Conservation (phyloP, 2,329 filamentous ascomycete genomes). For the Periglandula ipomoeae region DNA sequence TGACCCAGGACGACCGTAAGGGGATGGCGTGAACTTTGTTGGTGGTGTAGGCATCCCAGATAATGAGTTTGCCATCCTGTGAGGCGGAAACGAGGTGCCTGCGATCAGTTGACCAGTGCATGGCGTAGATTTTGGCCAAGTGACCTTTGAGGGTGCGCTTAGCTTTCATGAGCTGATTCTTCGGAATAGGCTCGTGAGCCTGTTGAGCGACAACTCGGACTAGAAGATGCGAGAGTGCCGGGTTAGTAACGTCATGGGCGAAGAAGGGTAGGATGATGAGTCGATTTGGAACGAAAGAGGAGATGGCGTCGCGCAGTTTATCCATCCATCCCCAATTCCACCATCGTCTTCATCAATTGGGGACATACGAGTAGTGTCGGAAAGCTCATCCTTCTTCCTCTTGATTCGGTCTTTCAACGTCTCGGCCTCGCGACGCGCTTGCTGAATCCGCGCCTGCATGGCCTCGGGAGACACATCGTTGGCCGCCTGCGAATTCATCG, state of each 20-base stretch:
- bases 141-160: constrained; percentile 96
- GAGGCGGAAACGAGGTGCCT: constrained; percentile 95
- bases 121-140: constrained; percentile 98
- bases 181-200: constrained; percentile 84
- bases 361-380: constrained; percentile 89
- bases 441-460: constrained; percentile 90
- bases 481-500: constrained; percentile 48
- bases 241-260: constrained; percentile 15
- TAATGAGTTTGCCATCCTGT: constrained; percentile 98
- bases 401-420: constrained; percentile 98
- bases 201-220: constrained; percentile 89
- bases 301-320: neutral
- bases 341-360: constrained; percentile 8
- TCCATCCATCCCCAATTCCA: neutral
- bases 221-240: constrained; percentile 27
- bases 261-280: neutral
- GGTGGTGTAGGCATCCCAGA: constrained; percentile 99
- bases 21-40: constrained; percentile 99
- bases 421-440: constrained; percentile 94
- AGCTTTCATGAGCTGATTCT: constrained; percentile 90
- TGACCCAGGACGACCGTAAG: constrained; percentile 96
- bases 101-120: constrained; percentile 99
- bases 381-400: constrained; percentile 99
- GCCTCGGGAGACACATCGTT: constrained; percentile 61
- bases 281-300: neutral